phyloP scores from a whole-genome alignment of 129 eudicot genomes.

The Rutidosis leptorrhynchoides region DNA sequence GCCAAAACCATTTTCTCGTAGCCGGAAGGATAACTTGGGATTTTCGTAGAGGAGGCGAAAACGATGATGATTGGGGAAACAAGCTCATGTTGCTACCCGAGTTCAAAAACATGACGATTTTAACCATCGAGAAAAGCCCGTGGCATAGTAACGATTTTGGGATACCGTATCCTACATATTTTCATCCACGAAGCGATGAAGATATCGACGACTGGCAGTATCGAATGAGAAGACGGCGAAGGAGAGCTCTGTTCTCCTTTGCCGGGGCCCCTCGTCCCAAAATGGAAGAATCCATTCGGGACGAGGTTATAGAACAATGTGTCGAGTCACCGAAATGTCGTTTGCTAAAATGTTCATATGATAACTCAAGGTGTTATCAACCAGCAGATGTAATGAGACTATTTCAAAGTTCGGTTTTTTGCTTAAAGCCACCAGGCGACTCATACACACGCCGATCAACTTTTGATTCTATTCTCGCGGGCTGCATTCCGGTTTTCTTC shows the following conservation, averaged over 20 bases:
- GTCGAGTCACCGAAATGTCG: conserved; percentile 31
- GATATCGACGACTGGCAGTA: conserved; percentile 58
- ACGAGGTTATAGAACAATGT: conserved; percentile 55
- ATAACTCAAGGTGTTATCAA: conserved; percentile 42
- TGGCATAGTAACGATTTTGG: conserved; percentile 77
- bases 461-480: conserved; percentile 81
- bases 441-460: conserved; percentile 32
- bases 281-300: conserved; percentile 50
- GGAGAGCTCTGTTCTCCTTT: conserved; percentile 48
- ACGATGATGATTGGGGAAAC: conserved; percentile 66
- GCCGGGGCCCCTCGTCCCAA: conserved; percentile 71
- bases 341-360: conserved; percentile 47
- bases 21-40: conserved; percentile 89
- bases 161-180: conserved; percentile 83
- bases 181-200: conserved; percentile 63
- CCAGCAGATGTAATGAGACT: conserved; percentile 58
- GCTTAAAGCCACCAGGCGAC: conserved; percentile 89
- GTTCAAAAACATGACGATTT: conserved; percentile 51
- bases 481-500: conserved; percentile 93
- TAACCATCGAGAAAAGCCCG: conserved; percentile 80
- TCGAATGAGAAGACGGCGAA: conserved; percentile 37
- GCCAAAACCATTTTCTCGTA: conserved; percentile 68
- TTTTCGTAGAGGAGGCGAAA: conserved; percentile 47
- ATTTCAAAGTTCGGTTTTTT: conserved; percentile 56
- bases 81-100: conserved; percentile 68